A percentile compares a stretch with the other conserved stretches of the same genome.
Conservation (phyloP, 164 flowering plant species). For the Cinnamomum micranthum region DNA sequence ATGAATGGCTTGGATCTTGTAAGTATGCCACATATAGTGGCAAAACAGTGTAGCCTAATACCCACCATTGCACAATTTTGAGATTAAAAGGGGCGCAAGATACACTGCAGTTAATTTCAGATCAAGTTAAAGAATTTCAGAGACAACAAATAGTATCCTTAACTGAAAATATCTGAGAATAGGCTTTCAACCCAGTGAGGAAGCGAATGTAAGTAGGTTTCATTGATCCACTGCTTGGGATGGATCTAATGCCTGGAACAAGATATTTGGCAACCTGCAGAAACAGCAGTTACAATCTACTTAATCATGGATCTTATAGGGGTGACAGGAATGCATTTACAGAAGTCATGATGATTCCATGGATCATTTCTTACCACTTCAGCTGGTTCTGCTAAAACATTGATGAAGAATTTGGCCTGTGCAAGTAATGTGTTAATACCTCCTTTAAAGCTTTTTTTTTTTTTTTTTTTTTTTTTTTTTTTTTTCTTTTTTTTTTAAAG, state of each 20-base stretch:
- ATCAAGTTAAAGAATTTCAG: neutral
- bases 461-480: neutral
- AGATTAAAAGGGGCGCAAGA: neutral
- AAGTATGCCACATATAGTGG: neutral
- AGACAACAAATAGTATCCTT: slow-evolving; percentile 15
- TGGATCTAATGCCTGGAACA: slow-evolving; percentile 65
- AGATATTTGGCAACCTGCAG: slow-evolving; percentile 76
- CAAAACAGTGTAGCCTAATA: neutral
- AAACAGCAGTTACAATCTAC: neutral
- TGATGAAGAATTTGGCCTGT: slow-evolving; percentile 97
- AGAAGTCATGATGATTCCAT: neutral
- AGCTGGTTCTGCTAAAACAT: slow-evolving; percentile 90
- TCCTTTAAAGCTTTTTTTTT: neutral
- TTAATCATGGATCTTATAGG: neutral
- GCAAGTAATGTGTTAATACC: neutral
- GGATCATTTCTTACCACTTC: slow-evolving; percentile 60
- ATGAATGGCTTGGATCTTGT: neutral
- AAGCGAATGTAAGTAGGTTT: slow-evolving; percentile 82
- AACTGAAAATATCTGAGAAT: slow-evolving; percentile 93
- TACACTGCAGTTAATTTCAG: neutral
- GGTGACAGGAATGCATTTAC: neutral
- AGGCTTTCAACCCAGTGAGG: slow-evolving; percentile 90
- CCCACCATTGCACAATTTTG: neutral
- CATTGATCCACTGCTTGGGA: slow-evolving; percentile 53
- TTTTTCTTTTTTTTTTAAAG: neutral